These are phyloP conservation scores for Yamadazyma epiphylla DNA, from an alignment of 1,139 yeast species.

Conservation along the genomic window DNA sequence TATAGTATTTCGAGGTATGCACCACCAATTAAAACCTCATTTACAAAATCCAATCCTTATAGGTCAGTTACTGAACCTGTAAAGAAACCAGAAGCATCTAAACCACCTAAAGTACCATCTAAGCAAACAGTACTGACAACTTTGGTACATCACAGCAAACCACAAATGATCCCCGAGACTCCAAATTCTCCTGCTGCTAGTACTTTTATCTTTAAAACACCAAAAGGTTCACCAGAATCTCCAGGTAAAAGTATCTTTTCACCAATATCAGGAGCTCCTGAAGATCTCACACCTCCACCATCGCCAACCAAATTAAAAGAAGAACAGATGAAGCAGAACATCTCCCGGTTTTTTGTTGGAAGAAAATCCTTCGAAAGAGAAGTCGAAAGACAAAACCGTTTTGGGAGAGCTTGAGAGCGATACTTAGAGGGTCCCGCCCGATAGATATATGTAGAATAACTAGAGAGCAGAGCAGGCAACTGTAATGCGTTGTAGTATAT, in stretches of 20 bases:
- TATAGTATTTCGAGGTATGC: slow-evolving; percentile 30
- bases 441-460: too few relatives aligned
- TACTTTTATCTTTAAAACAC: too few relatives aligned
- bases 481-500: too few relatives aligned
- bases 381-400: slow-evolving; percentile 3
- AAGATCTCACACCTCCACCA: slow-evolving; percentile 1
- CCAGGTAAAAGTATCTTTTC: too few relatives aligned
- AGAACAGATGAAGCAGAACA: slow-evolving; percentile 6
- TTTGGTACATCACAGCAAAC: too few relatives aligned
- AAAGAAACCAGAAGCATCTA: too few relatives aligned
- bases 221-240: slow-evolving; percentile 1
- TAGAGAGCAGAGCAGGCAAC: too few relatives aligned
- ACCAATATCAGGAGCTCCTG: too few relatives aligned
- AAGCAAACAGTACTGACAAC: too few relatives aligned
- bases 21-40: slow-evolving; percentile 8
- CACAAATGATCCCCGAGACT: not conserved
- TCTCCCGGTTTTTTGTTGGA: slow-evolving; percentile 10
- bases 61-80: not conserved
- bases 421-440: too few relatives aligned
- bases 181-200: not conserved
- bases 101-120: too few relatives aligned
- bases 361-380: too few relatives aligned
- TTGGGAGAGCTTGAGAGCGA: not conserved
- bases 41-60: slow-evolving; percentile 5
- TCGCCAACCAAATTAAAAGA: slow-evolving; percentile 3